These are phyloP conservation scores for Caloboletus firmus DNA, from an alignment of 1,284 basidiomycete species.

Conservation along the genomic window DNA sequence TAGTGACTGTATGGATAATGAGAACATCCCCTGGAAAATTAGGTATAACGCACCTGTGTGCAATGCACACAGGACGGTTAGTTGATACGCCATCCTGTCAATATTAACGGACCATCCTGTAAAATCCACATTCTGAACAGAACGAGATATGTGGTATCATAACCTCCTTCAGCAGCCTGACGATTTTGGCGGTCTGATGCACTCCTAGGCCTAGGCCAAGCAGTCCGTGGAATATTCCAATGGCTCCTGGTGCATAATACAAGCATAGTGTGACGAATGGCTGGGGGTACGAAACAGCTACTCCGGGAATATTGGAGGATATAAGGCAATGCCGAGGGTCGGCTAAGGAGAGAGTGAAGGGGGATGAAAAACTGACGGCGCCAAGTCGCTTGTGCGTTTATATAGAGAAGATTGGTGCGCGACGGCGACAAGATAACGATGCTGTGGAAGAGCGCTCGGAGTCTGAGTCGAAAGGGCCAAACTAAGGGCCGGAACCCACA, in stretches of 20 bases:
- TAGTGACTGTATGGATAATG: background rate
- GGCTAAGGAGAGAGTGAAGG: too few relatives aligned
- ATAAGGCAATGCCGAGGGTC: too few relatives aligned
- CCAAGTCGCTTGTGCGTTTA: too few relatives aligned
- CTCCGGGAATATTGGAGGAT: too few relatives aligned
- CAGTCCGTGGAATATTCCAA: background rate
- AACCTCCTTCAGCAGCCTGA: background rate
- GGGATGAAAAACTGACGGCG: too few relatives aligned
- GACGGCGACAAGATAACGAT: background rate
- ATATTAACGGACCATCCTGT: constrained; percentile 2
- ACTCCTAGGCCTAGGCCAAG: background rate
- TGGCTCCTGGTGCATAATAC: background rate
- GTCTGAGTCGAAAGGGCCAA: too few relatives aligned
- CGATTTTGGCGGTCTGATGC: background rate
- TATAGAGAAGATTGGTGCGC: background rate
- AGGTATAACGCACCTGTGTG: background rate
- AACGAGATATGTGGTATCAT: background rate
- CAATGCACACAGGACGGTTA: constrained; percentile 1
- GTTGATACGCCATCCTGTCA: background rate
- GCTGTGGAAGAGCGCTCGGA: background rate
- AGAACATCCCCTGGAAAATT: background rate
- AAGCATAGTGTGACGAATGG: background rate
- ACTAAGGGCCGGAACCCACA: too few relatives aligned
- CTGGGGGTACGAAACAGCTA: background rate
- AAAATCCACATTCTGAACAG: background rate